Conservation (phyloP, 176 grass and related monocot genomes). For the Elymus sibiricus region DNA sequence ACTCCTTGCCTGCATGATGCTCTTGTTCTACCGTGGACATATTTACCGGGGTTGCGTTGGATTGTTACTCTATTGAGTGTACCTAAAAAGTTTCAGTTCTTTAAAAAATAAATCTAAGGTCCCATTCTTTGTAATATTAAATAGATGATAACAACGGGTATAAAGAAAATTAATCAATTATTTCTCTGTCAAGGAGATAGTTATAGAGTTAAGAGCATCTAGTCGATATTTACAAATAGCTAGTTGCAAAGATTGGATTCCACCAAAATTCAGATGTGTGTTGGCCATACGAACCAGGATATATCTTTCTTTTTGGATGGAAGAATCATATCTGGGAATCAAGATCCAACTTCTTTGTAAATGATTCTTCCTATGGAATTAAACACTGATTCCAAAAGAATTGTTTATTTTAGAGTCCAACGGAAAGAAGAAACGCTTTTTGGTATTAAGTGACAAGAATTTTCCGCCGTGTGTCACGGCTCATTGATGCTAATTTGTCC, state of each 20-base stretch:
- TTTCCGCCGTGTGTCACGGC: not conserved
- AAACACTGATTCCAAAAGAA: not conserved
- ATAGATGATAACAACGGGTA: not conserved
- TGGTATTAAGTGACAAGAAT: not conserved
- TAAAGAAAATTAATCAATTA: not conserved
- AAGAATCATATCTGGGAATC: constrained; percentile 32
- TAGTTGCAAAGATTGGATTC: constrained; percentile 42
- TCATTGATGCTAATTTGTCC: not conserved
- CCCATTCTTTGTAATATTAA: not conserved
- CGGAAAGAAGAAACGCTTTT: not conserved
- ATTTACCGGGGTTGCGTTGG: not conserved
- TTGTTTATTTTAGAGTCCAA: not conserved
- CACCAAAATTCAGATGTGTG: constrained; percentile 13
- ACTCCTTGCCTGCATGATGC: not conserved
- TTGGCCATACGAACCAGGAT: constrained; percentile 3
- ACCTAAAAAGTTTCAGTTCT: not conserved
- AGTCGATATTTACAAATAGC: constrained; percentile 25
- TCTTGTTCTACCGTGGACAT: not conserved
- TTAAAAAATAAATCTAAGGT: not conserved
- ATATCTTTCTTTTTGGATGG: constrained; percentile 35
- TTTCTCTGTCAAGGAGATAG: not conserved
- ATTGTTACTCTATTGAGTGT: no score
- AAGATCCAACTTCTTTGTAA: constrained; percentile 36
- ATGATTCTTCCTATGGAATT: constrained; percentile 1
- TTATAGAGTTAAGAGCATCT: constrained; percentile 13